Evolutionary conservation across 208 protist genomes (phyloP).

Genomic region (Trypanosomatidae sp.): DNA sequence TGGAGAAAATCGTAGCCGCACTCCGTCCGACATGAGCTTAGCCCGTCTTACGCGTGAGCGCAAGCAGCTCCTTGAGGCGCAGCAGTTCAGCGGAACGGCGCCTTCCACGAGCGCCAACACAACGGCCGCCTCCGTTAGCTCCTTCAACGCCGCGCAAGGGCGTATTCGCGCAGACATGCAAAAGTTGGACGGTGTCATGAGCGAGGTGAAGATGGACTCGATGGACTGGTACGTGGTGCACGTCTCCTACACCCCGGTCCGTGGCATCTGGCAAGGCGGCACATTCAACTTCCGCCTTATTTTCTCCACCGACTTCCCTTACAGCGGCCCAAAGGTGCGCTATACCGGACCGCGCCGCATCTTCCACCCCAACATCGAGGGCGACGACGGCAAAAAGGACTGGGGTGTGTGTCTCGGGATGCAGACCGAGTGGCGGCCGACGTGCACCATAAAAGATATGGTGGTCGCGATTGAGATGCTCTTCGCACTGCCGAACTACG

Average conservation of each 20-base stretch:
- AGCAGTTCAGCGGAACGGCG: constrained; percentile 3
- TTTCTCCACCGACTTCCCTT: constrained; percentile 77
- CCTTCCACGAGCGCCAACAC: constrained; percentile 20
- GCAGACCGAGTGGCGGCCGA: constrained; percentile 78
- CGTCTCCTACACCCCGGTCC: constrained; percentile 40
- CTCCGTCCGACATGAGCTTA: constrained; percentile 29
- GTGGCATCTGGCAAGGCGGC: constrained; percentile 69
- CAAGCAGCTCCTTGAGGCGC: constrained; percentile 28
- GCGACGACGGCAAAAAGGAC: constrained; percentile 51
- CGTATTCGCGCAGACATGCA: constrained; percentile 67
- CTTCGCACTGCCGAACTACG: constrained; percentile 75
- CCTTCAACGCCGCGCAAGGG: constrained; percentile 37
- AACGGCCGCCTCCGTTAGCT: constrained; percentile 24
- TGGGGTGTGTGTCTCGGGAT: constrained; percentile 90
- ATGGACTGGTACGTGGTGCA: constrained; percentile 52
- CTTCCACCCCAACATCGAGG: constrained; percentile 92
- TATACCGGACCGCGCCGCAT: constrained; percentile 74
- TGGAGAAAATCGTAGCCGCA: background rate
- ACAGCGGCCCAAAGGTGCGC: constrained; percentile 76
- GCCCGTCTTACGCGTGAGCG: constrained; percentile 33
- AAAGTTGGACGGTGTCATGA: constrained; percentile 52
- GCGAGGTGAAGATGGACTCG: constrained; percentile 40
- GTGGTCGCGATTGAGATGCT: constrained; percentile 82
- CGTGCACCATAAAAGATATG: constrained; percentile 67
- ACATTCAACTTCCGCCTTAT: constrained; percentile 67